phyloP scores from a whole-genome alignment of 164 flowering plant species.

The Litsea cubeba region DNA sequence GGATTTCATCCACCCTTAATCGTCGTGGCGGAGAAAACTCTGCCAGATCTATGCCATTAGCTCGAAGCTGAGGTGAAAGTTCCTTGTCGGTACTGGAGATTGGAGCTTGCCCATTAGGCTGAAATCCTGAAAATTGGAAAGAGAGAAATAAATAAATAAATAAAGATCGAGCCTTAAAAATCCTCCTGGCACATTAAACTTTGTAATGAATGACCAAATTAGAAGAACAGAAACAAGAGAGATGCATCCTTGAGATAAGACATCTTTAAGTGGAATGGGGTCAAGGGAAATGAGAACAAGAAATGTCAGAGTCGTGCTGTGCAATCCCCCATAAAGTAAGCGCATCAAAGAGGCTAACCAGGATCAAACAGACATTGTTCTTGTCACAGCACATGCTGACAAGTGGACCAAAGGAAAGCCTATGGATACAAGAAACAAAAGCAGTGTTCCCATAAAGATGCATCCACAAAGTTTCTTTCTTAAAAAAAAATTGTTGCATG shows the following conservation, averaged over 20 bases:
- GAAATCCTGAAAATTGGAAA: conserved; percentile 10
- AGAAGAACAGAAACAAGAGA: background rate
- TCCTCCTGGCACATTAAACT: background rate
- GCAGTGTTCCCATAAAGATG: too few species aligned
- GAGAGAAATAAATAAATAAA: background rate
- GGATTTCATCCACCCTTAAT: conserved; percentile 27
- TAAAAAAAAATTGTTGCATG: background rate
- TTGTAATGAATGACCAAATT: background rate
- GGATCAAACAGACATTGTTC: too few species aligned
- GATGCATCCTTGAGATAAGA: too few species aligned
- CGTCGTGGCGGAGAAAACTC: conserved; percentile 12
- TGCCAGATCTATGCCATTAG: conserved; percentile 4
- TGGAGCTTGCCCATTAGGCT: conserved; percentile 16
- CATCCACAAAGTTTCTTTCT: too few species aligned
- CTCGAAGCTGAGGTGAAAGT: conserved; percentile 10
- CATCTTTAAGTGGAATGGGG: too few species aligned
- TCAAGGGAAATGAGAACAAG: too few species aligned
- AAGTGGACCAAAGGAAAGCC: too few species aligned
- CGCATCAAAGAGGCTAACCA: too few species aligned
- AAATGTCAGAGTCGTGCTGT: too few species aligned
- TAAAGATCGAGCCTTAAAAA: background rate
- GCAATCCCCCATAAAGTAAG: too few species aligned
- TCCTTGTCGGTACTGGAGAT: conserved; percentile 18
- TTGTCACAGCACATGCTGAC: too few species aligned
- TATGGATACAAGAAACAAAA: too few species aligned